Evolutionary conservation across 768 basidiomycete species (phyloP).

Genomic region (Tephrocybe sp.): DNA sequence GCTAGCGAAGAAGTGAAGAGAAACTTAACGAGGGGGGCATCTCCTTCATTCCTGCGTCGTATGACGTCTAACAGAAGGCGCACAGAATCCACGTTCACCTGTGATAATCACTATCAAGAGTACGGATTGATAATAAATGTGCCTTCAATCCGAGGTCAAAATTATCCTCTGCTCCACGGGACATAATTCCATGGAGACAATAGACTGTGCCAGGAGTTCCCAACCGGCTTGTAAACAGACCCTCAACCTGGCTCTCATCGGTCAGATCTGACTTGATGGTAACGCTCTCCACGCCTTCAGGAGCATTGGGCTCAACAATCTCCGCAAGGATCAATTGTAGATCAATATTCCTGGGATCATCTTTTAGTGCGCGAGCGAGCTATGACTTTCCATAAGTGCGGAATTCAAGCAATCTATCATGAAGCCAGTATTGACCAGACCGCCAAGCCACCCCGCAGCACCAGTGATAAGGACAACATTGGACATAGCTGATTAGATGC

Average conservation of each 20-base stretch:
- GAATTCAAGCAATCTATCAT: neutral
- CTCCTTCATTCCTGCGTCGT: slow-evolving; percentile 24
- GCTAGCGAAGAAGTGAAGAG: slow-evolving; percentile 61
- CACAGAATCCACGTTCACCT: slow-evolving; percentile 61
- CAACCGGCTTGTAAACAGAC: slow-evolving; percentile 36
- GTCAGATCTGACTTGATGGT: slow-evolving; percentile 42
- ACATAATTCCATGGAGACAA: slow-evolving; percentile 62
- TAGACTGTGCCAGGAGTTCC: slow-evolving; percentile 45
- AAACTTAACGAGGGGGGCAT: slow-evolving; percentile 41
- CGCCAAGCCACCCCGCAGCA: slow-evolving; percentile 40
- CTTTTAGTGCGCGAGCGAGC: slow-evolving; percentile 34
- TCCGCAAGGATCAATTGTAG: slow-evolving; percentile 52
- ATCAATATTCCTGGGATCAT: slow-evolving; percentile 33
- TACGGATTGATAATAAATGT: neutral
- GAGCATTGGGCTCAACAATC: slow-evolving; percentile 39
- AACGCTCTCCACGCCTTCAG: slow-evolving; percentile 27
- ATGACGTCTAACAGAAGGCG: slow-evolving; percentile 41
- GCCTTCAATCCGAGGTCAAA: slow-evolving; percentile 57
- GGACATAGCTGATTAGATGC: slow-evolving; percentile 16
- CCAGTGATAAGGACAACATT: slow-evolving; percentile 45
- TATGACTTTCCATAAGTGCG: slow-evolving; percentile 14
- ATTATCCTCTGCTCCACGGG: slow-evolving; percentile 58
- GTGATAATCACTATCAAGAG: neutral
- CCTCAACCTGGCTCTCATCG: slow-evolving; percentile 31
- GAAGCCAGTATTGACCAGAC: slow-evolving; percentile 27